Evolutionary conservation across 1,284 basidiomycete genomes (phyloP).

Genomic region (Termitomyces sp.): DNA sequence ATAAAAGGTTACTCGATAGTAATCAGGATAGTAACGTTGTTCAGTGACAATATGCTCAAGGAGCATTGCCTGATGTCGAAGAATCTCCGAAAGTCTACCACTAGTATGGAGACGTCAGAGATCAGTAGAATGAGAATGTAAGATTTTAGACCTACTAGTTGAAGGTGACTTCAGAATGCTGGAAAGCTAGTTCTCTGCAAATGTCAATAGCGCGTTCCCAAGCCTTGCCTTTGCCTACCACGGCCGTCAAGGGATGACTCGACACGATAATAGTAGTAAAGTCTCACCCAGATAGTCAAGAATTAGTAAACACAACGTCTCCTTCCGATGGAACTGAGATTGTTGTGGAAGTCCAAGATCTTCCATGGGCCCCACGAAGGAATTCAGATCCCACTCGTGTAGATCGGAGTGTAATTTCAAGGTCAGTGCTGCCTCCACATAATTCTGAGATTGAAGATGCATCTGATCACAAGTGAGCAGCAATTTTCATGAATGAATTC

Average conservation of each 20-base stretch:
- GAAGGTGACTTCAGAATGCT: constrained; percentile 84
- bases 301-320: constrained; percentile 81
- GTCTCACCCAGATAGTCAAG: constrained; percentile 78
- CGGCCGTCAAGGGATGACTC: not conserved
- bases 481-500: constrained; percentile 1
- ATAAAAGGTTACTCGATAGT: constrained; percentile 91
- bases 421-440: constrained; percentile 88
- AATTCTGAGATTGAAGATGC: constrained; percentile 84
- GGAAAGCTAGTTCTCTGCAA: constrained; percentile 82
- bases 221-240: constrained; percentile 85
- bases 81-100: constrained; percentile 76
- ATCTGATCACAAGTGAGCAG: constrained; percentile 41
- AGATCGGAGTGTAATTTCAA: constrained; percentile 92
- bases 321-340: constrained; percentile 91
- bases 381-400: constrained; percentile 82
- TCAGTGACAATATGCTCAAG: constrained; percentile 81
- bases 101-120: constrained; percentile 31
- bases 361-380: constrained; percentile 80
- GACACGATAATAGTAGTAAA: not conserved
- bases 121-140: not conserved
- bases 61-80: constrained; percentile 79
- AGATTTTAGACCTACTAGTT: constrained; percentile 63
- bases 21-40: constrained; percentile 83
- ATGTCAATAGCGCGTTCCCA: constrained; percentile 94
- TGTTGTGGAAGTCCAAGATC: constrained; percentile 88